A percentile compares a stretch with the other conserved stretches of the same genome.
These are phyloP conservation scores for Conticribra weissflogii DNA, from an alignment of 108 stramenopile genomes.

Conservation along the genomic window DNA sequence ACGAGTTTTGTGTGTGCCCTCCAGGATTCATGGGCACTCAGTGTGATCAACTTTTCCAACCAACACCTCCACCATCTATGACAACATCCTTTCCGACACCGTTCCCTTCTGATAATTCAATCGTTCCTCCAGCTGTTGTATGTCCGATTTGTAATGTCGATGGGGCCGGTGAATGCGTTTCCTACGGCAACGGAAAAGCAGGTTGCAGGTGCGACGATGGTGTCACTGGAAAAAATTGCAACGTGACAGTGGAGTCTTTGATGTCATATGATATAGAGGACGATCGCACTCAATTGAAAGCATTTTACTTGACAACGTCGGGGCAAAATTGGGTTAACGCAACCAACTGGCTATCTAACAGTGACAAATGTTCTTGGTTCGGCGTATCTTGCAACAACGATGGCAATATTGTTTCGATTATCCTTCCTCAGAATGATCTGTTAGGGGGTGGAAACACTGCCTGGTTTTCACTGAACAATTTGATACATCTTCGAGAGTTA, in stretches of 20 bases:
- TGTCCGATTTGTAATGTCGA: neutral
- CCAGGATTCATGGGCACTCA: neutral
- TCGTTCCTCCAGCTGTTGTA: neutral
- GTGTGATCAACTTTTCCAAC: neutral
- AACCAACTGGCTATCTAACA: neutral
- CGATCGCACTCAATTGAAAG: neutral
- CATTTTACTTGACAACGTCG: neutral
- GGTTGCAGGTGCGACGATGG: neutral
- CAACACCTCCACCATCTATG: neutral
- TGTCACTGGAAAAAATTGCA: neutral
- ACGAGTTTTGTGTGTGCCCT: neutral
- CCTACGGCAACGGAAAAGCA: neutral
- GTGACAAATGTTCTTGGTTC: neutral
- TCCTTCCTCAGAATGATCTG: neutral
- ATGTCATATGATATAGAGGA: neutral
- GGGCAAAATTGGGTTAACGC: neutral
- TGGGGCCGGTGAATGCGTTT: neutral
- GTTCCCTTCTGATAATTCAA: neutral
- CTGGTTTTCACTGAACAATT: neutral
- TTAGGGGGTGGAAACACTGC: neutral
- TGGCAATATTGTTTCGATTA: neutral
- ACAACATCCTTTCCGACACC: neutral
- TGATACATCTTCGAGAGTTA: neutral
- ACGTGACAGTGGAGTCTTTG: neutral
- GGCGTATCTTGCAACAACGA: neutral